These are phyloP conservation scores for Pseudogymnoascus sp. DNA, from an alignment of 2,329 filamentous ascomycete species.

Conservation along the genomic window DNA sequence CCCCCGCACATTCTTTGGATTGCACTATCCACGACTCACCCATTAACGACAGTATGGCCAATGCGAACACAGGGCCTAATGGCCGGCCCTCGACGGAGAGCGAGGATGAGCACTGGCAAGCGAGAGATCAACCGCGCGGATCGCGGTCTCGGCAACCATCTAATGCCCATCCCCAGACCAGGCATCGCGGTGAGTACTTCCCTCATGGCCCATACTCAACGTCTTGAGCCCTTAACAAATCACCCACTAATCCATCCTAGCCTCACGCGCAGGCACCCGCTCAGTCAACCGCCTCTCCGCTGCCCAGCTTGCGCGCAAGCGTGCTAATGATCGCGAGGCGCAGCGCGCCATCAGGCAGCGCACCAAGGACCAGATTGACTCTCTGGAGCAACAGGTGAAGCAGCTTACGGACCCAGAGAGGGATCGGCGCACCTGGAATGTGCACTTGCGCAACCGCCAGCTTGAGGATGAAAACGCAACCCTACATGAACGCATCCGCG, in stretches of 20 bases:
- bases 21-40: neutral
- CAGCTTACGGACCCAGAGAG: constrained; percentile 45
- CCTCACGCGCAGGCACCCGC: constrained; percentile 45
- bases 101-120: neutral
- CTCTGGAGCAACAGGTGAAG: constrained; percentile 63
- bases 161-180: neutral
- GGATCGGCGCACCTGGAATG: neutral
- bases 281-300: constrained; percentile 82
- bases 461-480: neutral
- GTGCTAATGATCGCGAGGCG: constrained; percentile 84
- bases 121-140: neutral
- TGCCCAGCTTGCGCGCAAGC: constrained; percentile 80
- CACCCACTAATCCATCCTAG: constrained; percentile 10
- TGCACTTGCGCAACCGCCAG: neutral
- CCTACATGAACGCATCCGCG: neutral
- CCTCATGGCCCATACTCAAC: neutral
- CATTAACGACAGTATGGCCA: neutral
- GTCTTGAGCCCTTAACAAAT: neutral
- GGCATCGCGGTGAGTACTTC: neutral
- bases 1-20: neutral
- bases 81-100: neutral
- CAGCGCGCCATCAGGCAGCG: constrained; percentile 80
- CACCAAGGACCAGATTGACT: constrained; percentile 79
- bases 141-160: neutral
- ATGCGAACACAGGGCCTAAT: neutral